These are phyloP conservation scores for Kuraishia piskuri DNA, from an alignment of 805 yeast genomes.

Conservation along the genomic window DNA sequence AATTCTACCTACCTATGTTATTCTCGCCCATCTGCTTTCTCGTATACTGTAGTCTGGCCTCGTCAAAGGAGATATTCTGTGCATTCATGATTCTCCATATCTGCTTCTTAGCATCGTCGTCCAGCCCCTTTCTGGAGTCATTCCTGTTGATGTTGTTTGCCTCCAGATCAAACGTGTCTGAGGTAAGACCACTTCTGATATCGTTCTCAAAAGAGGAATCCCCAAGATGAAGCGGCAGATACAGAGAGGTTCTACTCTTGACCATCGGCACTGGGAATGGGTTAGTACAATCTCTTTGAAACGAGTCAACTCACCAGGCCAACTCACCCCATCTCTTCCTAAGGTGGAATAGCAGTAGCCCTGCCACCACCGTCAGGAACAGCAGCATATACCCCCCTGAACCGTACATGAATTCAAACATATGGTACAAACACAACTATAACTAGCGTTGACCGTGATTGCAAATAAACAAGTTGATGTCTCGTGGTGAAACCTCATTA, in stretches of 20 bases:
- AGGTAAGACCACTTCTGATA: slow-evolving; percentile 47
- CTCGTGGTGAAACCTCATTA: too few species aligned
- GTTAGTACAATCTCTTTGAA: background rate
- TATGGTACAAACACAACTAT: too few species aligned
- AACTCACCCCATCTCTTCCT: slow-evolving; percentile 16
- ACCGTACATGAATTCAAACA: background rate
- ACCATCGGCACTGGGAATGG: background rate
- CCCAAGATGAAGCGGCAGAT: slow-evolving; percentile 5
- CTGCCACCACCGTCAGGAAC: slow-evolving; percentile 8
- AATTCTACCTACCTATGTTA: slow-evolving; percentile 26
- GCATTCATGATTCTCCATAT: slow-evolving; percentile 47
- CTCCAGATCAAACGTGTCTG: slow-evolving; percentile 47
- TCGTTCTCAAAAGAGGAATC: slow-evolving; percentile 30
- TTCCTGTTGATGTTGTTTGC: slow-evolving; percentile 31
- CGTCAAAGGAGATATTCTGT: slow-evolving; percentile 49
- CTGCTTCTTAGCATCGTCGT: slow-evolving; percentile 39
- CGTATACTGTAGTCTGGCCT: slow-evolving; percentile 53
- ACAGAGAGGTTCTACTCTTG: background rate
- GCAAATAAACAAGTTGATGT: too few species aligned
- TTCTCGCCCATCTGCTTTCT: slow-evolving; percentile 35
- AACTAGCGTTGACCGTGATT: background rate
- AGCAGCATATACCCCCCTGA: background rate
- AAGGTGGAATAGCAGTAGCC: slow-evolving; percentile 21
- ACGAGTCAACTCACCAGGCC: too few species aligned
- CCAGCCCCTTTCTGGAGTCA: slow-evolving; percentile 59